These are phyloP conservation scores for Amanita phalloides DNA, from an alignment of 768 basidiomycete genomes.

Conservation along the genomic window DNA sequence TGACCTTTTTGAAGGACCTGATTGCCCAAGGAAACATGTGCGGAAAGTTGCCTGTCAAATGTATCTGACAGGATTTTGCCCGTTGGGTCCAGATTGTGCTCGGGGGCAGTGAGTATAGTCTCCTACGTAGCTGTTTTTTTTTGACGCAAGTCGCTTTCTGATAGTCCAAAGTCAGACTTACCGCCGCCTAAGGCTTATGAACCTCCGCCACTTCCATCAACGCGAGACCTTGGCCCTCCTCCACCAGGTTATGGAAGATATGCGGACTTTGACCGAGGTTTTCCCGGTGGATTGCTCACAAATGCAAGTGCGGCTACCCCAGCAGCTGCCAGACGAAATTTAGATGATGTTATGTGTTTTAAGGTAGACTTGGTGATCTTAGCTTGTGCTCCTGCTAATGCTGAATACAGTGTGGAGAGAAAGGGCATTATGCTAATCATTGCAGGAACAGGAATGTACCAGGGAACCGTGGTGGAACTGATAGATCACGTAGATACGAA, in stretches of 20 bases:
- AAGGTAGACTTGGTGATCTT: constrained; percentile 36
- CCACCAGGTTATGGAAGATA: constrained; percentile 87
- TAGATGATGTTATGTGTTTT: constrained; percentile 82
- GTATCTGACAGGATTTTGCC: constrained; percentile 91
- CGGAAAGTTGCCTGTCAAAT: constrained; percentile 83
- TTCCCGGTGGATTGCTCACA: constrained; percentile 12
- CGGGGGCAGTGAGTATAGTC: constrained; percentile 69
- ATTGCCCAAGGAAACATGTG: constrained; percentile 87
- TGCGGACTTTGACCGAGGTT: constrained; percentile 57
- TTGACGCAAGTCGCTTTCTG: constrained; percentile 5
- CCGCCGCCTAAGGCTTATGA: constrained; percentile 70
- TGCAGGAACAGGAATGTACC: constrained; percentile 88
- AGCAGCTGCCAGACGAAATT: constrained; percentile 41
- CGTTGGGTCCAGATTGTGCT: constrained; percentile 78
- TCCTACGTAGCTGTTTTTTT: constrained; percentile 5
- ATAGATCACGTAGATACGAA: constrained; percentile 36
- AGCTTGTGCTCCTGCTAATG: not conserved
- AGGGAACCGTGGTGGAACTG: constrained; percentile 80
- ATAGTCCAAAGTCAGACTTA: constrained; percentile 67
- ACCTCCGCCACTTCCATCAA: constrained; percentile 63
- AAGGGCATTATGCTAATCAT: constrained; percentile 93
- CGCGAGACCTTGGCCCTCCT: constrained; percentile 79
- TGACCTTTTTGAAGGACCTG: constrained; percentile 46
- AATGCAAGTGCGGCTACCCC: not conserved
- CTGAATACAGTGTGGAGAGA: constrained; percentile 67